Conservation (phyloP, 352 stramenopile species). For the Halophytophthora polymorphica region DNA sequence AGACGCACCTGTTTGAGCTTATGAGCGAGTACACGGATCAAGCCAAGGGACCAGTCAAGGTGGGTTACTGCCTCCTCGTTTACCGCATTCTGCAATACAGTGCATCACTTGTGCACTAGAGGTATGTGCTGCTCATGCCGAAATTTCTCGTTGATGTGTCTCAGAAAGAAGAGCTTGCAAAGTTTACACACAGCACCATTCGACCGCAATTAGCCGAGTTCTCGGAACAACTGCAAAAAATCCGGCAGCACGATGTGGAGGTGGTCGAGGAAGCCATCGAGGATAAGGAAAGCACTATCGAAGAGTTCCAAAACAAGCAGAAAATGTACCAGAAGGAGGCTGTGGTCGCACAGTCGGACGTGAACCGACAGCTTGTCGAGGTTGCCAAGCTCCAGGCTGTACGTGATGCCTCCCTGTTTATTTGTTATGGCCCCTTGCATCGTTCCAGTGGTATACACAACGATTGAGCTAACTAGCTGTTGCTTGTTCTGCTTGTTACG, state of each 20-base stretch:
- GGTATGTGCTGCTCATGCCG: not conserved
- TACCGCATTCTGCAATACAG: no score
- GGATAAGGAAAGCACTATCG: slow-evolving; percentile 50
- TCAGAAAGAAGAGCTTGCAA: slow-evolving; percentile 63
- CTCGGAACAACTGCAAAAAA: slow-evolving; percentile 55
- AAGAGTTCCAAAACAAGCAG: slow-evolving; percentile 57
- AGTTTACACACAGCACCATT: slow-evolving; percentile 63
- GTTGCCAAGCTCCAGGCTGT: slow-evolving; percentile 64
- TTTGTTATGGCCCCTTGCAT: no score
- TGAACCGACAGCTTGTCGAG: slow-evolving; percentile 66
- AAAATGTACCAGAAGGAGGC: slow-evolving; percentile 55
- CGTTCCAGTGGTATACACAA: no score
- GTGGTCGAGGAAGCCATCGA: slow-evolving; percentile 52
- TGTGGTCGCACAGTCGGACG: slow-evolving; percentile 50
- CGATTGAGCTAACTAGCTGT: no score
- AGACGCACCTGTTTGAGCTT: slow-evolving; percentile 61
- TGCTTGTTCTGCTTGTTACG: not conserved
- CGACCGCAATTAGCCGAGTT: slow-evolving; percentile 48
- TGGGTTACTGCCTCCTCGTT: slow-evolving; percentile 13
- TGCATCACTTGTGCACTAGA: no score
- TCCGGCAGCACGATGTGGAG: slow-evolving; percentile 55
- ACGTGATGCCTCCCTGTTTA: slow-evolving; percentile 15
- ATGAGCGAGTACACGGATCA: slow-evolving; percentile 71
- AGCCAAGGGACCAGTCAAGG: slow-evolving; percentile 56
- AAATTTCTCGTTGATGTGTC: not conserved